These are phyloP conservation scores for Phaffia australis DNA, from an alignment of 768 basidiomycete genomes.

Conservation along the genomic window DNA sequence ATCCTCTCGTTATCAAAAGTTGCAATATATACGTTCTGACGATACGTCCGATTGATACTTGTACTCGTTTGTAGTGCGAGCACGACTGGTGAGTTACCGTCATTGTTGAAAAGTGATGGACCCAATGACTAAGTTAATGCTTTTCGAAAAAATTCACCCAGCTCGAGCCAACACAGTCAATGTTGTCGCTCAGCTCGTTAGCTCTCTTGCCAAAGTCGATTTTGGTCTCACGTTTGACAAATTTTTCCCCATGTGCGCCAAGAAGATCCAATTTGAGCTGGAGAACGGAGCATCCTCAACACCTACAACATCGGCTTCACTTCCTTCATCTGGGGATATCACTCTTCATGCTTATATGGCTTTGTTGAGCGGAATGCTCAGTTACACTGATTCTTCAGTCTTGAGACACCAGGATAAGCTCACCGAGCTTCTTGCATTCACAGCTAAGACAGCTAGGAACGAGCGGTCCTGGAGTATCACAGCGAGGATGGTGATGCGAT, in stretches of 20 bases:
- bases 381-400: constrained; percentile 41
- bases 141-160: constrained; percentile 41
- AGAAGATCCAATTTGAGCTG: constrained; percentile 71
- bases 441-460: constrained; percentile 61
- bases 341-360: constrained; percentile 83
- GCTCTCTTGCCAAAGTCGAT: constrained; percentile 66
- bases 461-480: constrained; percentile 75
- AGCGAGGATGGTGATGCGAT: constrained; percentile 62
- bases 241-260: constrained; percentile 65
- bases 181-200: constrained; percentile 77
- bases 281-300: constrained; percentile 60
- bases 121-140: neutral
- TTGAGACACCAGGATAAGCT: constrained; percentile 55
- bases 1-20: too few relatives aligned
- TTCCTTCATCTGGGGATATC: constrained; percentile 55
- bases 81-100: constrained; percentile 15
- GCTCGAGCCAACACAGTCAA: constrained; percentile 83
- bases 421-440: constrained; percentile 48
- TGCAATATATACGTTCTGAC: too few relatives aligned
- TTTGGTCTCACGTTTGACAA: constrained; percentile 65
- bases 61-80: constrained; percentile 1
- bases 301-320: constrained; percentile 48
- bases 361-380: constrained; percentile 66
- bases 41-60: too few relatives aligned
- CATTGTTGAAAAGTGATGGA: neutral